phyloP scores from a whole-genome alignment of 2,329 filamentous ascomycete genomes.

The Fusarium phyllophilum region DNA sequence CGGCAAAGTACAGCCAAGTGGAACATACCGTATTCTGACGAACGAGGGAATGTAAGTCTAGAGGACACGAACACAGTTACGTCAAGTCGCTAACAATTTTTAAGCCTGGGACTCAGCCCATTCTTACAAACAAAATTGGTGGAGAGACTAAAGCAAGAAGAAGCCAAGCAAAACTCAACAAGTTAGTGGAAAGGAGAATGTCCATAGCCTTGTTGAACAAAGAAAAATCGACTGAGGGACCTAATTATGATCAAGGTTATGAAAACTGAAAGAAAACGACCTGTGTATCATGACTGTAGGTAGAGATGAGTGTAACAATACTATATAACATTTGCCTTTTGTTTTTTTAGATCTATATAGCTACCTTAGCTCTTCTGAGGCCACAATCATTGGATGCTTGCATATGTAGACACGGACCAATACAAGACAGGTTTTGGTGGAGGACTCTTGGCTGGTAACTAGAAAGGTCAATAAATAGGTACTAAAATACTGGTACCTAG shows the following conservation, averaged over 20 bases:
- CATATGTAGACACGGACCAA: not conserved
- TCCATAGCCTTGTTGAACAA: not conserved
- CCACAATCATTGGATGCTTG: not conserved
- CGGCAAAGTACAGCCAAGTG: constrained; percentile 67
- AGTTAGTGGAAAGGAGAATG: constrained; percentile 8
- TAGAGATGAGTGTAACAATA: constrained; percentile 9
- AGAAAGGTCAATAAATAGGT: not conserved
- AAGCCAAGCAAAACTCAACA: constrained; percentile 52
- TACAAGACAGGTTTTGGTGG: not conserved
- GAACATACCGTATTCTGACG: constrained; percentile 72
- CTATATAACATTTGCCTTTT: not conserved
- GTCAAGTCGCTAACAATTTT: constrained; percentile 31
- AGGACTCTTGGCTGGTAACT: not conserved
- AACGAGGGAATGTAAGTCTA: constrained; percentile 74
- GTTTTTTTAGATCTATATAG: not conserved
- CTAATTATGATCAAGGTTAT: not conserved
- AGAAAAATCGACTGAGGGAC: not conserved
- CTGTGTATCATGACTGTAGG: constrained; percentile 22
- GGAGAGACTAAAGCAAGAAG: constrained; percentile 63
- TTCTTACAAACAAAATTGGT: constrained; percentile 65
- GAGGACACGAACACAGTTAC: not conserved
- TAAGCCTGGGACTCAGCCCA: constrained; percentile 47
- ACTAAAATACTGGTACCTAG: too few relatives aligned
- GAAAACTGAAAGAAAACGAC: not conserved
- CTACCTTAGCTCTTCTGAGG: not conserved